These are phyloP conservation scores for Ormosia semicastrata DNA, from an alignment of 306 rosid species.

Conservation along the genomic window DNA sequence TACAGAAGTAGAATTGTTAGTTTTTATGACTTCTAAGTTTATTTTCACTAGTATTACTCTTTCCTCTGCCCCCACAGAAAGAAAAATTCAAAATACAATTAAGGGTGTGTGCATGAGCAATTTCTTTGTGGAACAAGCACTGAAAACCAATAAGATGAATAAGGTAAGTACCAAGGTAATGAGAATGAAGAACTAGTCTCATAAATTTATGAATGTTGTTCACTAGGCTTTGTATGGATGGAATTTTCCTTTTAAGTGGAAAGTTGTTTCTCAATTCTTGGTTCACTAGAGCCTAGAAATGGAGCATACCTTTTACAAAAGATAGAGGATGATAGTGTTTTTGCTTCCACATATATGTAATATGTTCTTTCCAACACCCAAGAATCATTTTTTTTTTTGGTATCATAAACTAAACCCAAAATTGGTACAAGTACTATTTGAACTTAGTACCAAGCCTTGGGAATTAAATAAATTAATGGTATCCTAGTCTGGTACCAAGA, in stretches of 20 bases:
- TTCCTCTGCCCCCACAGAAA: neutral
- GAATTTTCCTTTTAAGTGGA: conserved; percentile 15
- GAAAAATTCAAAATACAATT: conserved; percentile 1
- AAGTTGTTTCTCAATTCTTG: conserved; percentile 5
- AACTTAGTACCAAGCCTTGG: neutral
- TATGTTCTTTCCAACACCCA: neutral
- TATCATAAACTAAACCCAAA: neutral
- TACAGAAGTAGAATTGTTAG: no score
- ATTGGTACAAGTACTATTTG: conserved; percentile 6
- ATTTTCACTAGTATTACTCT: neutral
- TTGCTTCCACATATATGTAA: conserved; percentile 11
- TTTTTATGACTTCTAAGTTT: no score
- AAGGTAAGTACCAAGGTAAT: neutral
- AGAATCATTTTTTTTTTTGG: neutral
- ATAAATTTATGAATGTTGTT: conserved; percentile 11
- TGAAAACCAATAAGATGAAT: conserved; percentile 8
- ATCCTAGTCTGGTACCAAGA: neutral
- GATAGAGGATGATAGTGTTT: neutral
- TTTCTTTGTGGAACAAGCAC: conserved; percentile 31
- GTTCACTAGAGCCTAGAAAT: conserved; percentile 21
- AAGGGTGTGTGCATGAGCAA: conserved; percentile 6
- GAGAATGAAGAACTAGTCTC: conserved; percentile 16
- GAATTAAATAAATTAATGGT: neutral
- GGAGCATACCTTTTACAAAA: conserved; percentile 14
- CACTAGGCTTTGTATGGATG: conserved; percentile 9